phyloP scores from a whole-genome alignment of 345 rosid genomes.

The Citrus sinensis region DVS_A1.0 CM039164.1:10415001-10415500 shows the following conservation, averaged over 20 bases:
- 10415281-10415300: neutral
- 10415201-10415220: neutral
- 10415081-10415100: neutral
- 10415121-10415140: neutral
- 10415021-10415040: neutral
- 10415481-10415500: constrained; percentile 93
- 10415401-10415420: constrained; percentile 26
- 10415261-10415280: neutral
- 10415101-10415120: neutral
- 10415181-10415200: neutral
- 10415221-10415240: neutral
- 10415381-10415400: neutral
- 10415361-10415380: neutral
- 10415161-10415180: neutral
- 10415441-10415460: constrained; percentile 74
- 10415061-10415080: neutral
- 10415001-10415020: neutral
- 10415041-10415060: neutral
- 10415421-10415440: constrained; percentile 63
- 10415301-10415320: neutral
- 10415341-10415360: neutral
- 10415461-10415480: constrained; percentile 80
- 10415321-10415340: neutral
- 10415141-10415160: neutral
- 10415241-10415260: neutral